A percentile compares a stretch with the other conserved stretches of the same genome.
These are phyloP conservation scores for Phytophthora boehmeriae DNA, from an alignment of 352 stramenopile genomes.

Conservation along the genomic window DNA sequence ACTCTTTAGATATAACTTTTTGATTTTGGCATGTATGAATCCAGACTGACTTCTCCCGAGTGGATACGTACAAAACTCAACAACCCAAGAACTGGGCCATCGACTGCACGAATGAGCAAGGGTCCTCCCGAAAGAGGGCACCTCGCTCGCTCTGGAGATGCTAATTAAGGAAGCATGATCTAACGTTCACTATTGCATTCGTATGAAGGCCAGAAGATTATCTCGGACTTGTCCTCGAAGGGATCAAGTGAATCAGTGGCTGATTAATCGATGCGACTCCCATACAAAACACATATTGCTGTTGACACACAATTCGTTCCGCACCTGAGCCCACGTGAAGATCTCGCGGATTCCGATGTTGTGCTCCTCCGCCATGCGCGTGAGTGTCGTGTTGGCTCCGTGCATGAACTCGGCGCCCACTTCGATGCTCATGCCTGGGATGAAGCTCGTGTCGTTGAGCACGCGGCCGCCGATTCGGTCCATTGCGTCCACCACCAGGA, in stretches of 20 bases:
- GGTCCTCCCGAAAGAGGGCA: constrained; percentile 11
- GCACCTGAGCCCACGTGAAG: constrained; percentile 88
- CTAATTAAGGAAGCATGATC: constrained; percentile 87
- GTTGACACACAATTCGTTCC: constrained; percentile 22
- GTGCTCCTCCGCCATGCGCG: constrained; percentile 62
- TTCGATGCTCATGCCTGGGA: constrained; percentile 75
- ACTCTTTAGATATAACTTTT: too few relatives aligned
- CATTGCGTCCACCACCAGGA: constrained; percentile 78
- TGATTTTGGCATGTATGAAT: constrained; percentile 70
- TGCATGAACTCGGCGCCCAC: constrained; percentile 80
- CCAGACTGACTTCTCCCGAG: constrained; percentile 83
- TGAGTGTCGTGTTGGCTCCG: constrained; percentile 80
- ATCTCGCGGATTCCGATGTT: constrained; percentile 79
- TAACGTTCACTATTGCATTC: constrained; percentile 76
- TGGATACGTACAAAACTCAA: constrained; percentile 65
- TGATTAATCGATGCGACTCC: constrained; percentile 89
- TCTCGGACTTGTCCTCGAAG: constrained; percentile 21
- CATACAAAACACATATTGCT: constrained; percentile 8
- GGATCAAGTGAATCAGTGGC: constrained; percentile 64
- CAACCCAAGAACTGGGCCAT: constrained; percentile 84
- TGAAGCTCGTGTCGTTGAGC: constrained; percentile 62
- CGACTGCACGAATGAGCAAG: constrained; percentile 51
- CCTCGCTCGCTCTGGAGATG: constrained; percentile 57
- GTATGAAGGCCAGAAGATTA: constrained; percentile 92
- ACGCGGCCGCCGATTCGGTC: constrained; percentile 74